These are phyloP conservation scores for Leccinum truebloodii DNA, from an alignment of 768 basidiomycete genomes.

Conservation along the genomic window DNA sequence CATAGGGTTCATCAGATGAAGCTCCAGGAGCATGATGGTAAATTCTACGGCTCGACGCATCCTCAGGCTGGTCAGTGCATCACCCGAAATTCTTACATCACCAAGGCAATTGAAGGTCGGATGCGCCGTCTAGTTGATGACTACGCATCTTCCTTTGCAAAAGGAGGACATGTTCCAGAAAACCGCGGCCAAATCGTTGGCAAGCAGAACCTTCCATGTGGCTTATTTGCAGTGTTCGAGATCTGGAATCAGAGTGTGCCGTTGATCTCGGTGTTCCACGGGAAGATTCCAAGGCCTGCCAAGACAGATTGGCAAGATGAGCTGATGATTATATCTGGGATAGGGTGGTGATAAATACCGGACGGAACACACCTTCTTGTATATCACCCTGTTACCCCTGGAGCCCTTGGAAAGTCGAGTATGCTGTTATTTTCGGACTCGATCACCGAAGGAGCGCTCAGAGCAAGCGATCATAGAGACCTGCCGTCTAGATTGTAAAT, in stretches of 20 bases:
- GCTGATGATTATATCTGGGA: not conserved
- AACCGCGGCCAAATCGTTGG: too few species aligned
- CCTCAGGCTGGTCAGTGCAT: not conserved
- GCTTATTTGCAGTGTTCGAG: not conserved
- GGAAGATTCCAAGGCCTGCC: constrained; percentile 4
- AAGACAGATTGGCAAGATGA: not conserved
- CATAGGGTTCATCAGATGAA: not conserved
- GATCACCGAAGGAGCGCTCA: not conserved
- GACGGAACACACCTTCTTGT: not conserved
- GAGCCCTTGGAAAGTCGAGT: not conserved
- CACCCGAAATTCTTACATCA: not conserved
- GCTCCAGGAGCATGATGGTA: not conserved
- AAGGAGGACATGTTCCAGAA: constrained; percentile 1
- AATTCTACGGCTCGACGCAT: not conserved
- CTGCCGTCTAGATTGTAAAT: not conserved
- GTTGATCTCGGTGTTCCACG: not conserved
- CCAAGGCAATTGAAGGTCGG: not conserved
- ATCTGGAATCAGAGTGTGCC: not conserved
- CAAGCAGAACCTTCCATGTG: not conserved
- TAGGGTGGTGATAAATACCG: not conserved
- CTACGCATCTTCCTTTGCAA: not conserved
- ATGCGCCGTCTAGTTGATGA: too few species aligned
- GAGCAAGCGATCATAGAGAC: not conserved
- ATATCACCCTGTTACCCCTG: not conserved
- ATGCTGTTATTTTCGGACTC: not conserved